These are phyloP conservation scores for Coniella vitis DNA, from an alignment of 2,329 filamentous ascomycete genomes.

Conservation along the genomic window DNA sequence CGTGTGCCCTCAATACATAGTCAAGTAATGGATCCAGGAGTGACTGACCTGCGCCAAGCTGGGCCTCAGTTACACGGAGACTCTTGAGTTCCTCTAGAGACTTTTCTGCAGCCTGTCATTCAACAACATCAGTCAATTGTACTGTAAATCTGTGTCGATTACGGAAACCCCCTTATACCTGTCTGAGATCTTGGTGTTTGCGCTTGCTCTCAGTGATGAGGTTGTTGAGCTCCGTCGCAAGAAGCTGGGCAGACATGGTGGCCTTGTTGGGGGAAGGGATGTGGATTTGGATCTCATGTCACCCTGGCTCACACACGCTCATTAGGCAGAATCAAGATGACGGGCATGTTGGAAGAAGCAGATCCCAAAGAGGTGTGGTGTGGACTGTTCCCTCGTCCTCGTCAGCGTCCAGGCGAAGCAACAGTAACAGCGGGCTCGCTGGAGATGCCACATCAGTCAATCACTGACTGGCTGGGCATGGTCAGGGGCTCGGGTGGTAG, in stretches of 20 bases:
- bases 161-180: constrained; percentile 39
- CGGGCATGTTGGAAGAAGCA: not conserved
- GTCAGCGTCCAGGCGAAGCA: not conserved
- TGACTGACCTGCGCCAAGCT: constrained; percentile 40
- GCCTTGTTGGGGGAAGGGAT: constrained; percentile 4
- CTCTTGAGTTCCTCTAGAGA: constrained; percentile 83
- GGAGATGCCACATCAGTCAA: constrained; percentile 1
- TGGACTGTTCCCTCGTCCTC: not conserved
- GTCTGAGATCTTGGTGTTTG: constrained; percentile 84
- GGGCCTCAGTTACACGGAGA: constrained; percentile 66
- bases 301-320: not conserved
- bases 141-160: not conserved
- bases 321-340: not conserved
- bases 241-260: constrained; percentile 84
- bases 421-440: not conserved
- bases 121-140: constrained; percentile 1
- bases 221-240: constrained; percentile 81
- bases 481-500: not conserved
- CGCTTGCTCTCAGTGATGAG: constrained; percentile 93
- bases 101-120: constrained; percentile 76
- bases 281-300: constrained; percentile 1
- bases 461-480: not conserved
- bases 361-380: not conserved
- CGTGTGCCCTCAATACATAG: constrained; percentile 33
- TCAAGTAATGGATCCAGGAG: constrained; percentile 35